Conservation (phyloP, 305 asterid genomes). For the Solanum hybrid region DNA sequence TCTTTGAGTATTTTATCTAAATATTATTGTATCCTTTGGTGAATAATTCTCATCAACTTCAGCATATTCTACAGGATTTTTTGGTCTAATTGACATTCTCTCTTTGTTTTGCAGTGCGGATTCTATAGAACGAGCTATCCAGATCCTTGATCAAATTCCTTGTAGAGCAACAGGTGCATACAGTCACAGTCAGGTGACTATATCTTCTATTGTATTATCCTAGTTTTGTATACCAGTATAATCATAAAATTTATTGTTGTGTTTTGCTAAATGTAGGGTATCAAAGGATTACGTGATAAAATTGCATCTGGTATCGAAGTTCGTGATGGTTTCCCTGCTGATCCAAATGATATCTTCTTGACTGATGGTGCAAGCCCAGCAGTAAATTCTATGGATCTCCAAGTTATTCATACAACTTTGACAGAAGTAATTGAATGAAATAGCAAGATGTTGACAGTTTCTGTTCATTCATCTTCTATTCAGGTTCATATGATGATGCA, state of each 20-base stretch:
- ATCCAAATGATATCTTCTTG: slow-evolving; percentile 74
- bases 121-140: slow-evolving; percentile 79
- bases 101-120: slow-evolving; percentile 53
- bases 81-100: neutral
- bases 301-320: slow-evolving; percentile 79
- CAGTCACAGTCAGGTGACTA: slow-evolving; percentile 88
- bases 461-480: neutral
- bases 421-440: neutral
- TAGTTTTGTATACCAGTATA: neutral
- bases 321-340: slow-evolving; percentile 82
- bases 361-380: slow-evolving; percentile 96
- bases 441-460: neutral
- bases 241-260: neutral
- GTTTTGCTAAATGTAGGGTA: slow-evolving; percentile 41
- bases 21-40: neutral
- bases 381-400: slow-evolving; percentile 19
- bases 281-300: slow-evolving; percentile 74
- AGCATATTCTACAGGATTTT: neutral
- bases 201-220: neutral
- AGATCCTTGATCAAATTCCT: slow-evolving; percentile 87
- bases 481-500: slow-evolving; percentile 99
- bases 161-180: slow-evolving; percentile 98
- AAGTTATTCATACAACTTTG: neutral
- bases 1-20: neutral
- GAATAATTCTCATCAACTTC: neutral